Conservation (phyloP, 352 stramenopile genomes). For the Phytopythium cucurbitacearum region DNA sequence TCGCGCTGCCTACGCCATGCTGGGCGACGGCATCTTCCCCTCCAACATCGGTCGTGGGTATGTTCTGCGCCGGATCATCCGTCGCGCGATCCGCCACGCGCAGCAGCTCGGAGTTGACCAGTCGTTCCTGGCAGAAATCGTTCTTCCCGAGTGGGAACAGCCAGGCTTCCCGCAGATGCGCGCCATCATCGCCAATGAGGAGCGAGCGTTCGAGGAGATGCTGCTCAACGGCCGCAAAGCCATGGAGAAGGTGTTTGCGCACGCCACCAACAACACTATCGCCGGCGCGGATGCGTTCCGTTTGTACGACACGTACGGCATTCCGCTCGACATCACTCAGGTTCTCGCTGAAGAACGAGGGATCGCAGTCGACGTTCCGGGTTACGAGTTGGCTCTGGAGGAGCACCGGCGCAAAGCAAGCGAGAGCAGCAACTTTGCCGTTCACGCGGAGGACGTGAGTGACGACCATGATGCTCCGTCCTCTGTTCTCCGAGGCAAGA, state of each 20-base stretch:
- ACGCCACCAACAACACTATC: slow-evolving; percentile 16
- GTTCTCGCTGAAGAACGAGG: slow-evolving; percentile 56
- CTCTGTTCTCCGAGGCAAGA: slow-evolving; percentile 1
- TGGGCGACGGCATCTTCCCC: slow-evolving; percentile 93
- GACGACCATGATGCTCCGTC: not conserved
- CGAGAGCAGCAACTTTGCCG: slow-evolving; percentile 35
- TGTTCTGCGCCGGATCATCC: slow-evolving; percentile 93
- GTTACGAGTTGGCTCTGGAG: slow-evolving; percentile 46
- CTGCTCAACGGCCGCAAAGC: slow-evolving; percentile 43
- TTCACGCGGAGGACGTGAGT: slow-evolving; percentile 3
- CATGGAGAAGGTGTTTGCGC: slow-evolving; percentile 59
- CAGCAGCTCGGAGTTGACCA: slow-evolving; percentile 52
- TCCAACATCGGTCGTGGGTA: slow-evolving; percentile 96
- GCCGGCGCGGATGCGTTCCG: slow-evolving; percentile 55
- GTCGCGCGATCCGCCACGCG: slow-evolving; percentile 78
- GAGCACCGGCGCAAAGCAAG: slow-evolving; percentile 45
- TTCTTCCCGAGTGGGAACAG: slow-evolving; percentile 38
- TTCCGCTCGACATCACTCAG: slow-evolving; percentile 78
- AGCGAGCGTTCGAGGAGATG: slow-evolving; percentile 73
- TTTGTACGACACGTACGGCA: slow-evolving; percentile 73
- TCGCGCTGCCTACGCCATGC: slow-evolving; percentile 91
- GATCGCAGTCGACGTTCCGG: slow-evolving; percentile 43
- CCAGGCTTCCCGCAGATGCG: slow-evolving; percentile 53
- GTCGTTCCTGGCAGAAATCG: slow-evolving; percentile 48
- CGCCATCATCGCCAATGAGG: slow-evolving; percentile 65